Base-by-base conservation (phyloP, 1,284 basidiomycete species). In the Trichosporon sp. region DNA sequence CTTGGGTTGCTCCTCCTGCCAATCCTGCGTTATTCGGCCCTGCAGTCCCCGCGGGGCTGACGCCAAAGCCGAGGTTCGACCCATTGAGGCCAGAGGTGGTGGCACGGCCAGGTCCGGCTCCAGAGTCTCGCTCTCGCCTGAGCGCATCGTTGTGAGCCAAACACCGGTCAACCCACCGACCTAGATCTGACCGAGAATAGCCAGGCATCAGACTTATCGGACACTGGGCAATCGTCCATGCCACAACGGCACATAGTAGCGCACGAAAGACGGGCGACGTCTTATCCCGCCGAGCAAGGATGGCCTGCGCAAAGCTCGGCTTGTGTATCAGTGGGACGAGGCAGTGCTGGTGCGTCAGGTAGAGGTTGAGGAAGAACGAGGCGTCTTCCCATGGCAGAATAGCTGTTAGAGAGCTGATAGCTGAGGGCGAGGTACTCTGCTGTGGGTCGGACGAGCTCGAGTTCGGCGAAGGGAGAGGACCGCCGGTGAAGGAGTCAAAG, bases 291-390 rank as follows among this genome's bases (percentile, higher is more conserved):
- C 73, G 65, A 16, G 69, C 56, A 31, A 74, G 59, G 14, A 74
- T 63, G 59, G 73, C 70, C 58, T 69, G 69, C 13, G 69, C 66
- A 54, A 75, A 74, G 3, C 65, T 72, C 46, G 70, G 72, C 56
- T 66, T 65, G 58, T 75, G 73, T 8, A 75, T 65, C 0, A 75
- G 60, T n/a, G 74, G 74, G 27, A 71, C 68, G 25, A 75, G 60
- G 11, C 66, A 68, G 58, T 74, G 73, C 37, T 75, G 72, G 56
- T 73, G 65, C 36, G 63, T 63, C 33, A 74, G 68, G 58, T 64
- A 69, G 5, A 74, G 68, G 21, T 63, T 65, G 32, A 74, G 21
- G 62, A 73, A 74, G 68, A 70, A 71, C 23, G 65, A 67, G 32
- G 71, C 66, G 58, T 73, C 71, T 4, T 59, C 32, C 71, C 71